These are phyloP conservation scores for Leucocoprinus leucothites DNA, from an alignment of 768 basidiomycete species.

Conservation along the genomic window DNA sequence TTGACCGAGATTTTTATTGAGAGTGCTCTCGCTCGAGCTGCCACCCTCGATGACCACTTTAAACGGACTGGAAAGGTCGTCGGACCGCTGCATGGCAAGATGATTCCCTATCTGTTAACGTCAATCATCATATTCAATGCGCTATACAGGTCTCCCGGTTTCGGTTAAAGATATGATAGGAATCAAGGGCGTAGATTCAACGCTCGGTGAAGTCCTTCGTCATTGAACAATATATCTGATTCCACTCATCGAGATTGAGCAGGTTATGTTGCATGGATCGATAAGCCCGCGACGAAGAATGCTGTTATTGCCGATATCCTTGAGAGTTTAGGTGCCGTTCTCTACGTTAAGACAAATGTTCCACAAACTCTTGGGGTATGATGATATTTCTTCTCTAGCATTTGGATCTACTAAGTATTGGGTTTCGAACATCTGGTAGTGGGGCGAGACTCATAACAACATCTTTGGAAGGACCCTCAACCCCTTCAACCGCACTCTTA, in stretches of 20 bases:
- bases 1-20: constrained; percentile 81
- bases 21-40: constrained; percentile 59
- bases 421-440: constrained; percentile 42
- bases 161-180: constrained; percentile 74
- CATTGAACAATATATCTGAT: background rate
- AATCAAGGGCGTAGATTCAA: constrained; percentile 66
- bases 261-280: constrained; percentile 78
- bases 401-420: too few species aligned
- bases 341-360: constrained; percentile 72
- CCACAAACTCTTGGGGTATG: constrained; percentile 74
- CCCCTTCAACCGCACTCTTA: constrained; percentile 69
- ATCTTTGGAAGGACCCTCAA: constrained; percentile 79
- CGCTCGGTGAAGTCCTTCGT: constrained; percentile 45
- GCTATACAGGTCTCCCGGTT: constrained; percentile 47
- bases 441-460: constrained; percentile 74
- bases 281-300: constrained; percentile 53
- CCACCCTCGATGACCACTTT: constrained; percentile 61
- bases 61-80: constrained; percentile 58
- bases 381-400: background rate
- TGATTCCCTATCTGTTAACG: background rate
- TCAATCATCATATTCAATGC: background rate
- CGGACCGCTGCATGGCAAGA: constrained; percentile 67
- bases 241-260: too few species aligned
- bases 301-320: constrained; percentile 65
- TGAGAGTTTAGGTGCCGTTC: constrained; percentile 62